Base-by-base conservation (phyloP, 169 alveolate species). In the Plasmodium cynomolgi region DNA sequence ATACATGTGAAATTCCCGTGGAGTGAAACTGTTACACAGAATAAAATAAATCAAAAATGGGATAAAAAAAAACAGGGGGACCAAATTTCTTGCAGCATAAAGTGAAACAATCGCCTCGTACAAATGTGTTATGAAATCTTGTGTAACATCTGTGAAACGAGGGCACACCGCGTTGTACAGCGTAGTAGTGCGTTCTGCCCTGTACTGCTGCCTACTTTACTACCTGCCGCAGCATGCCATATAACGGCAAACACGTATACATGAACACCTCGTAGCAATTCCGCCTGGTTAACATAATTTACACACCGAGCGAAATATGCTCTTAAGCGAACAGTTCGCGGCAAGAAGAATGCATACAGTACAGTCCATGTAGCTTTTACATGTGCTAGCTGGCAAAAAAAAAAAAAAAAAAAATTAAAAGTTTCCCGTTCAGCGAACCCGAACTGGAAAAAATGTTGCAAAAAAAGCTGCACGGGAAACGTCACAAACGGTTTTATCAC, bases 291-390 rank as follows among this genome's bases (percentile, higher is more conserved):
- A 50, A 56, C 80, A 84, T 58, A 41, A 77, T 68, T 31, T 75
- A 84, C 93, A 77, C 75, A 84, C 85, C 74, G 11, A 47, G 34
- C 15, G 34, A 62, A 62, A 6, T 20, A 62, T 62, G 37, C 33
- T 3, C 74, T 9, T 47, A 39, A 47, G 33, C 20, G 74, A 39
- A 9, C 37, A 7, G 20, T 29, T 84, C 75, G 56, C 41, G 58
- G 54, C 34, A 54, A 33, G 34, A 31, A 13, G 11, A 77, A 31
- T 26, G 23, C 68, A 31, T 39, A 37, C 37, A 77, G 73, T 62
- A 23, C 29, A 77, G 73, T 62, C 7, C 29, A 62, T 68, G 23
- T 62, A 62, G 15, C 29, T 62, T 47, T 77, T 68, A 62, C 34
- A 62, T 23, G 77, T 62, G 29, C 34, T 62, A 23, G 29, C 17